Percentiles rank a stretch among this genome's conserved stretches.
Conservation (phyloP, 2,329 filamentous ascomycete genomes). For the Chrysosphaeria jannelii region DNA sequence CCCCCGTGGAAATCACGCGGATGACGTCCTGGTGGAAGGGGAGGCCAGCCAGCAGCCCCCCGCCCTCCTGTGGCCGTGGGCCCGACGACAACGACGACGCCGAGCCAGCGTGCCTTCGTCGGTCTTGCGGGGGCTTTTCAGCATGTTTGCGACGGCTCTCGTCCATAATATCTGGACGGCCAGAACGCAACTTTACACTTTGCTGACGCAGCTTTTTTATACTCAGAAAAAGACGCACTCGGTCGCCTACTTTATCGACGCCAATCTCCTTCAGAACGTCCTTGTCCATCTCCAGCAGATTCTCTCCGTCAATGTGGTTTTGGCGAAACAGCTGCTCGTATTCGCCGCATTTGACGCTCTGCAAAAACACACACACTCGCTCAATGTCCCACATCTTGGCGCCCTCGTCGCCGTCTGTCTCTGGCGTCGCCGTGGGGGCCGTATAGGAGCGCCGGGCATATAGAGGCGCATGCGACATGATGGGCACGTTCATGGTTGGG, state of each 20-base stretch:
- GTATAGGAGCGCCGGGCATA: too few species aligned
- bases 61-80: constrained; percentile 35
- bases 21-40: constrained; percentile 72
- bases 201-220: constrained; percentile 61
- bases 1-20: constrained; percentile 72
- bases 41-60: constrained; percentile 57
- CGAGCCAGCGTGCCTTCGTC: constrained; percentile 8
- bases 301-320: constrained; percentile 95
- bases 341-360: constrained; percentile 72
- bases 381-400: constrained; percentile 78
- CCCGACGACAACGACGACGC: constrained; percentile 22
- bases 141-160: constrained; percentile 22
- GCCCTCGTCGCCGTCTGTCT: constrained; percentile 42
- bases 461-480: too few species aligned
- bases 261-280: constrained; percentile 91
- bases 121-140: constrained; percentile 6
- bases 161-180: constrained; percentile 19
- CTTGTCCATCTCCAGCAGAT: constrained; percentile 89
- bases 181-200: constrained; percentile 14
- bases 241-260: constrained; percentile 89
- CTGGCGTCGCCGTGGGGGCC: too few species aligned
- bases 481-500: too few species aligned
- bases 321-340: constrained; percentile 63
- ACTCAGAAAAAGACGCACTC: constrained; percentile 64
- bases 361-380: constrained; percentile 68